Conservation (phyloP, 2,329 filamentous ascomycete genomes). For the Pseudovirgaria hyperparasitica region DNA sequence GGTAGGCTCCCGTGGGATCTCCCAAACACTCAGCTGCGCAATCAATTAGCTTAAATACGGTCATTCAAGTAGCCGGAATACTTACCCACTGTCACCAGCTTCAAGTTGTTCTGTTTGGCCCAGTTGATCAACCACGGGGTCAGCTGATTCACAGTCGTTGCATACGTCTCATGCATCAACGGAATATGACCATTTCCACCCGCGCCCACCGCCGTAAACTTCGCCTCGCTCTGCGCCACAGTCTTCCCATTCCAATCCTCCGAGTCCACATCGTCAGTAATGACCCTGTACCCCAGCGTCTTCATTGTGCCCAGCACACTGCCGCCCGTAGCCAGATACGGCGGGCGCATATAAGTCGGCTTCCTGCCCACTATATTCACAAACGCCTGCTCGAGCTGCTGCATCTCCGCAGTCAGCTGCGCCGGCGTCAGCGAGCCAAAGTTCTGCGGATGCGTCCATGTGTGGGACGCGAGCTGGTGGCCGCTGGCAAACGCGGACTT, state of each 20-base stretch:
- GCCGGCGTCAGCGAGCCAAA: constrained; percentile 17
- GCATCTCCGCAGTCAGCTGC: constrained; percentile 20
- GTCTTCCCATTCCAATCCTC: constrained; percentile 23
- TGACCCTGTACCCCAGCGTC: constrained; percentile 21
- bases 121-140: constrained; percentile 24
- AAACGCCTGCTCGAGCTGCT: constrained; percentile 18
- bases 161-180: constrained; percentile 23
- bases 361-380: constrained; percentile 23
- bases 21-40: constrained; percentile 17
- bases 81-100: constrained; percentile 22
- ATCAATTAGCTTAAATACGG: constrained; percentile 5
- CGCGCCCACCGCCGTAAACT: constrained; percentile 18
- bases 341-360: constrained; percentile 25
- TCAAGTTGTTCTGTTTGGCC: constrained; percentile 22
- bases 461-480: constrained; percentile 24
- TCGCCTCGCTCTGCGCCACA: constrained; percentile 18
- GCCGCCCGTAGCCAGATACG: constrained; percentile 21
- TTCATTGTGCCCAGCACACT: constrained; percentile 19
- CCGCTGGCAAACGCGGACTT: constrained; percentile 19
- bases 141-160: constrained; percentile 18
- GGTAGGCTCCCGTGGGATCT: constrained; percentile 17
- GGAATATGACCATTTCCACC: constrained; percentile 23
- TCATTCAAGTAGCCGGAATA: constrained; percentile 3
- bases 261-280: constrained; percentile 19
- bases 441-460: constrained; percentile 20